These are phyloP conservation scores for Hansenula sp. DNA, from an alignment of 1,139 yeast species.

Conservation along the genomic window DNA sequence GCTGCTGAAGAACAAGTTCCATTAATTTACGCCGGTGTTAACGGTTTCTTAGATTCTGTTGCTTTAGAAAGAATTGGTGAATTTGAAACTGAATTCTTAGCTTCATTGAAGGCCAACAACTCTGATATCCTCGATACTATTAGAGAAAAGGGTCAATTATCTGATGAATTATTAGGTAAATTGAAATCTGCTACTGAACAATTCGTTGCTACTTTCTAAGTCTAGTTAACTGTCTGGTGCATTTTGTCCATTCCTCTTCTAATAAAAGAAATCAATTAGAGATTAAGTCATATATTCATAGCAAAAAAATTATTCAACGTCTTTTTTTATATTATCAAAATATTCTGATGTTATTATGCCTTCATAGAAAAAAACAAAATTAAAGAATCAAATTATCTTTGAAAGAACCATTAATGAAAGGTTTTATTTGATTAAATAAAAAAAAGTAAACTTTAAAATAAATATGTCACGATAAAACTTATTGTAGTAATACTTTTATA, in stretches of 20 bases:
- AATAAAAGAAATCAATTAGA: too few species aligned
- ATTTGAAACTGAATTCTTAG: conserved; percentile 89
- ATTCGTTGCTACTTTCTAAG: conserved; percentile 81
- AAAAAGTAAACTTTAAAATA: conserved; percentile 3
- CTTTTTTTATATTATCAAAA: conserved; percentile 1
- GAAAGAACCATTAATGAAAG: conserved; percentile 4
- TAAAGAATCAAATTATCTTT: conserved; percentile 1
- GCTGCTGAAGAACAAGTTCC: conserved; percentile 99
- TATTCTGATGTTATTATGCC: conserved; percentile 4
- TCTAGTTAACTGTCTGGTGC: not conserved
- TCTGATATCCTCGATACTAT: conserved; percentile 78
- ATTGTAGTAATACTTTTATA: not conserved
- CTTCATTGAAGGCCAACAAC: conserved; percentile 89
- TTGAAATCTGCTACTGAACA: conserved; percentile 90
- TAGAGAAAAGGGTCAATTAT: conserved; percentile 84
- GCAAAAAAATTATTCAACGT: not conserved
- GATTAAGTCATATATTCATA: conserved; percentile 4
- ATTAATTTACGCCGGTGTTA: conserved; percentile 98
- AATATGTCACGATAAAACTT: conserved; percentile 5
- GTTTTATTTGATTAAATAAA: conserved; percentile 1
- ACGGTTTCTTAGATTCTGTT: conserved; percentile 93
- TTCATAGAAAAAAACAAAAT: conserved; percentile 3
- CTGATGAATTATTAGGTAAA: conserved; percentile 81
- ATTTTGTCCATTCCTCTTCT: too few species aligned
- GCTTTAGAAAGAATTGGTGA: conserved; percentile 85